Conservation (phyloP, 2,329 filamentous ascomycete species). For the Pyricularia sp. region DNA sequence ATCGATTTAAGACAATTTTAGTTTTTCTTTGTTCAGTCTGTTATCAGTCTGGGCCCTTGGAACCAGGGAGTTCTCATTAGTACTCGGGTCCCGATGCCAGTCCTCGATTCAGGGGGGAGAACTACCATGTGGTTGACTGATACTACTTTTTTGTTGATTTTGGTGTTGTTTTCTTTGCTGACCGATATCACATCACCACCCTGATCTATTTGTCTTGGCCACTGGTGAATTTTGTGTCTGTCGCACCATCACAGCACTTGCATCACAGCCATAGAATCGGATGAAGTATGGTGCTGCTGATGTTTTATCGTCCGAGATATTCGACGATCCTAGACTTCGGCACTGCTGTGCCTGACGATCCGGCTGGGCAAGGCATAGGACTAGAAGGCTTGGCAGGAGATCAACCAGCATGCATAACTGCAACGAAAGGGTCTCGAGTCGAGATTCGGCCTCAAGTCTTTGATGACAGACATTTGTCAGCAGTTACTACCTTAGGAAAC, state of each 20-base stretch:
- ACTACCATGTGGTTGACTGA: background rate
- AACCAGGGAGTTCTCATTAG: background rate
- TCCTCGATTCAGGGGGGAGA: background rate
- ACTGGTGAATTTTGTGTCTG: background rate
- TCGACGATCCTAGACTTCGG: background rate
- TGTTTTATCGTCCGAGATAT: background rate
- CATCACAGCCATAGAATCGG: background rate
- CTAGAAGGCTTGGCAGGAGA: background rate
- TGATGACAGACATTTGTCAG: background rate
- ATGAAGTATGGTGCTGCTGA: background rate
- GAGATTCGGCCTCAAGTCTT: background rate
- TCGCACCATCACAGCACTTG: background rate
- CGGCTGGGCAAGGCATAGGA: background rate
- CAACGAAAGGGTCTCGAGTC: background rate
- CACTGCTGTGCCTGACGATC: background rate
- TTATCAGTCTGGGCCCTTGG: background rate
- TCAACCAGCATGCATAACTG: background rate
- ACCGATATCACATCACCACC: background rate
- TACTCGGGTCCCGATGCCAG: background rate
- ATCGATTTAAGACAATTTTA: background rate
- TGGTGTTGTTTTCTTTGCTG: background rate
- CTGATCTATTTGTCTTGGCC: background rate
- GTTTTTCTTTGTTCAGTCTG: no score
- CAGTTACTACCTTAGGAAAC: background rate
- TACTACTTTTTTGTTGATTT: background rate